These are phyloP conservation scores for Staphylotrichum tortipilum DNA, from an alignment of 495 filamentous ascomycete species.

Conservation along the genomic window DNA sequence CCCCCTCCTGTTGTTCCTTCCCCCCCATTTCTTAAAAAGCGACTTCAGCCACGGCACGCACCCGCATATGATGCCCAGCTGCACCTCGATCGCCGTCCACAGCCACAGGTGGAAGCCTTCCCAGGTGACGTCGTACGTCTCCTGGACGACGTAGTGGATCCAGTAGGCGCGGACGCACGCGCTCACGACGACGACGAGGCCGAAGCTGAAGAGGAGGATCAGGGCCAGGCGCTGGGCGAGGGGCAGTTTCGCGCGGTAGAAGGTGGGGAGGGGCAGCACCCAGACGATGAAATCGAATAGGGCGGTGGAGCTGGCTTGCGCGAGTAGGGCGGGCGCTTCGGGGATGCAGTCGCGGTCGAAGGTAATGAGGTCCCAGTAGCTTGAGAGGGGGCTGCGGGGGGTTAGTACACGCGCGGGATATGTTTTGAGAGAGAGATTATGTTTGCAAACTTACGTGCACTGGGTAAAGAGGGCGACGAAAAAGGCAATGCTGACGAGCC, in stretches of 20 bases:
- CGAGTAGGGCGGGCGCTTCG: slow-evolving; percentile 21
- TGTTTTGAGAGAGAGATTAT: no score
- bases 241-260: slow-evolving; percentile 25
- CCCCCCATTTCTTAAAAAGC: slow-evolving; percentile 20
- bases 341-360: slow-evolving; percentile 15
- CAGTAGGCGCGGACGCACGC: slow-evolving; percentile 19
- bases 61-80: slow-evolving; percentile 15
- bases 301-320: slow-evolving; percentile 25
- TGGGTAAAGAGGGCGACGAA: slow-evolving; percentile 28
- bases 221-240: slow-evolving; percentile 17
- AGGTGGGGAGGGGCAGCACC: slow-evolving; percentile 30
- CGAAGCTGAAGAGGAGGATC: slow-evolving; percentile 20
- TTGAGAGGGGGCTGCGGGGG: slow-evolving; percentile 20
- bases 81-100: not conserved
- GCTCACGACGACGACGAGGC: slow-evolving; percentile 17
- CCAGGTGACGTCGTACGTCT: slow-evolving; percentile 30
- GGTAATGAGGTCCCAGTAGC: slow-evolving; percentile 27
- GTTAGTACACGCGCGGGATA: no score
- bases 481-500: slow-evolving; percentile 17
- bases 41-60: slow-evolving; percentile 33
- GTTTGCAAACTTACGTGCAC: slow-evolving; percentile 18
- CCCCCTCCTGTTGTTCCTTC: not conserved
- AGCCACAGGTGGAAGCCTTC: slow-evolving; percentile 25
- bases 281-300: slow-evolving; percentile 34
- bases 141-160: slow-evolving; percentile 18